Percentiles rank a stretch among this genome's conserved stretches.
phyloP scores from a whole-genome alignment of 352 stramenopile genomes.

The Phytophthora idaei region DNA sequence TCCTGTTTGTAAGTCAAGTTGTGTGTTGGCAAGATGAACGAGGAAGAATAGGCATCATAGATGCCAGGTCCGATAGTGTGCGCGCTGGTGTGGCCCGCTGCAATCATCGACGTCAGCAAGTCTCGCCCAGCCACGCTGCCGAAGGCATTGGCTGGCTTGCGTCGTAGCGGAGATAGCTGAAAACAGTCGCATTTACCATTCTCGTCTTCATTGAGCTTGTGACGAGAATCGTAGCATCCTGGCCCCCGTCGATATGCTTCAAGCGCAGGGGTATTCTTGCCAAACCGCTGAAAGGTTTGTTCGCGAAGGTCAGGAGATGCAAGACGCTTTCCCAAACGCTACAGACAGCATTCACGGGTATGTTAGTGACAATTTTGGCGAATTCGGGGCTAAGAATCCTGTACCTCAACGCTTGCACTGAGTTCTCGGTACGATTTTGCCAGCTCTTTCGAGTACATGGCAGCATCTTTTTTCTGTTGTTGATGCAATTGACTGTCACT shows the following conservation, averaged over 20 bases:
- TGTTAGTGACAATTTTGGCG: neutral
- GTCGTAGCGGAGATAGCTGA: constrained; percentile 12
- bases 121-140: constrained; percentile 45
- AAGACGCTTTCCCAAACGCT: constrained; percentile 44
- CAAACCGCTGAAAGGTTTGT: constrained; percentile 46
- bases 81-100: constrained; percentile 48
- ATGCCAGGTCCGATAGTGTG: constrained; percentile 40
- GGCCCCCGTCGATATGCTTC: constrained; percentile 45
- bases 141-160: constrained; percentile 34
- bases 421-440: constrained; percentile 59
- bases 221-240: constrained; percentile 15
- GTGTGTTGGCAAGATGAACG: constrained; percentile 36
- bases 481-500: constrained; percentile 46
- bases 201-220: constrained; percentile 2
- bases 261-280: constrained; percentile 5
- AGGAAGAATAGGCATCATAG: constrained; percentile 37
- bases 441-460: constrained; percentile 54
- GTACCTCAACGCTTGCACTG: constrained; percentile 41
- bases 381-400: neutral
- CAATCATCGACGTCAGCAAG: constrained; percentile 52
- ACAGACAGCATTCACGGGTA: neutral
- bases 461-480: constrained; percentile 29
- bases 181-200: constrained; percentile 7
- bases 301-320: constrained; percentile 36
- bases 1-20: constrained; percentile 52